A percentile compares a stretch with the other conserved stretches of the same genome.
Evolutionary conservation across 495 filamentous ascomycete species (phyloP).

Genomic region (Talaromyces adpressus): DNA sequence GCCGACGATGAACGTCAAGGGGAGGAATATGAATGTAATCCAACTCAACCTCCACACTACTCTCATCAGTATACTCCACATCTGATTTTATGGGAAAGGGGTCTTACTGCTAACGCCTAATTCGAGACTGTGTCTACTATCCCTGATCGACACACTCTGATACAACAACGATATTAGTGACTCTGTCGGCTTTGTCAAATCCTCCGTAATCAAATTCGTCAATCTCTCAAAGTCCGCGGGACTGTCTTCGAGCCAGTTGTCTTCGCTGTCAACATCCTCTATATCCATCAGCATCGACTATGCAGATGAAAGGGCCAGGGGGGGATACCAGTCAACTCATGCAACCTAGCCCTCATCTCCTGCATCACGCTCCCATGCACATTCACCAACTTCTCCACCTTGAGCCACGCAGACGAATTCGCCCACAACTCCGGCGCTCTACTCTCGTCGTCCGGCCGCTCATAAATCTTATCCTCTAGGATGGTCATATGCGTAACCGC

Average conservation of each 20-base stretch:
- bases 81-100: background rate
- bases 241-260: constrained; percentile 32
- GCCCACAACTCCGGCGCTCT: constrained; percentile 49
- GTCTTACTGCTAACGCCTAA: constrained; percentile 31
- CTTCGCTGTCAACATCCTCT: constrained; percentile 16
- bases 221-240: constrained; percentile 34
- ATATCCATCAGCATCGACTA: constrained; percentile 16
- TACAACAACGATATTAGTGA: constrained; percentile 42
- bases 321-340: constrained; percentile 17
- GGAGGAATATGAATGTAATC: constrained; percentile 50
- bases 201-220: constrained; percentile 37
- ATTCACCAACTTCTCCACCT: constrained; percentile 46
- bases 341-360: constrained; percentile 32
- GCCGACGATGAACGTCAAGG: constrained; percentile 41
- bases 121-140: constrained; percentile 42
- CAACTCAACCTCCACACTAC: constrained; percentile 25
- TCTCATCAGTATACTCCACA: constrained; percentile 3
- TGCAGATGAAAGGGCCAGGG: too few relatives aligned
- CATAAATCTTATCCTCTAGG: constrained; percentile 52
- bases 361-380: constrained; percentile 40
- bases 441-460: constrained; percentile 47
- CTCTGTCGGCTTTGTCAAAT: constrained; percentile 42
- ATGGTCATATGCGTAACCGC: constrained; percentile 39
- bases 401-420: constrained; percentile 43
- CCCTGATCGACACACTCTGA: constrained; percentile 47